Evolutionary conservation across 1,284 basidiomycete species (phyloP).

Genomic region (Fomitopsis palustris): DNA sequence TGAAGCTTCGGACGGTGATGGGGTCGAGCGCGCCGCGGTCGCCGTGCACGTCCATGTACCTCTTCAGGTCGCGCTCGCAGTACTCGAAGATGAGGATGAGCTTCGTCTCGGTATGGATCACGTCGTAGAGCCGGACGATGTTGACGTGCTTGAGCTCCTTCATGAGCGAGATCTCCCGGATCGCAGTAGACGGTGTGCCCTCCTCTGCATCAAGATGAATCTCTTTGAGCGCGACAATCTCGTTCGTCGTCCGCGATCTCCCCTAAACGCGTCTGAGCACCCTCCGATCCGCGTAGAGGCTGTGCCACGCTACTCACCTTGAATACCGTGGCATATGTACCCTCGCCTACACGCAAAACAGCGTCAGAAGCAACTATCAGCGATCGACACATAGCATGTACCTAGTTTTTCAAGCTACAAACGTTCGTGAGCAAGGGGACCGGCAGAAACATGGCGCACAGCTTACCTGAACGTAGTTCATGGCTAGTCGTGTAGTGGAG

Average conservation of each 20-base stretch:
- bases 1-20: constrained; percentile 92
- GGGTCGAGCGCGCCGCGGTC: constrained; percentile 94
- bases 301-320: constrained; percentile 51
- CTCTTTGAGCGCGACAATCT: constrained; percentile 90
- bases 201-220: constrained; percentile 96
- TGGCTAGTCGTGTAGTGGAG: constrained; percentile 18
- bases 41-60: constrained; percentile 99
- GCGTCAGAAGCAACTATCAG: background rate
- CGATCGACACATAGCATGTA: constrained; percentile 22
- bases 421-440: constrained; percentile 1
- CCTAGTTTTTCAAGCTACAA: constrained; percentile 83
- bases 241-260: constrained; percentile 81
- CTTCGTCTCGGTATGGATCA: constrained; percentile 97
- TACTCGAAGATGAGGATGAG: constrained; percentile 99
- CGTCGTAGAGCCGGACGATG: constrained; percentile 95
- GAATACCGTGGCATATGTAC: constrained; percentile 88
- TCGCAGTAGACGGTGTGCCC: constrained; percentile 92
- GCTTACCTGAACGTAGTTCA: constrained; percentile 71
- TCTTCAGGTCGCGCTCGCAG: constrained; percentile 98
- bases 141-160: constrained; percentile 96
- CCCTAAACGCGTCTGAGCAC: constrained; percentile 47
- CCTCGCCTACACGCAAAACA: constrained; percentile 54
- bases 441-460: background rate
- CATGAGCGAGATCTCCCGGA: constrained; percentile 95
- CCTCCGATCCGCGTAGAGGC: background rate